phyloP scores from a whole-genome alignment of 352 stramenopile genomes.

The Aphanomyces invadans region DNA sequence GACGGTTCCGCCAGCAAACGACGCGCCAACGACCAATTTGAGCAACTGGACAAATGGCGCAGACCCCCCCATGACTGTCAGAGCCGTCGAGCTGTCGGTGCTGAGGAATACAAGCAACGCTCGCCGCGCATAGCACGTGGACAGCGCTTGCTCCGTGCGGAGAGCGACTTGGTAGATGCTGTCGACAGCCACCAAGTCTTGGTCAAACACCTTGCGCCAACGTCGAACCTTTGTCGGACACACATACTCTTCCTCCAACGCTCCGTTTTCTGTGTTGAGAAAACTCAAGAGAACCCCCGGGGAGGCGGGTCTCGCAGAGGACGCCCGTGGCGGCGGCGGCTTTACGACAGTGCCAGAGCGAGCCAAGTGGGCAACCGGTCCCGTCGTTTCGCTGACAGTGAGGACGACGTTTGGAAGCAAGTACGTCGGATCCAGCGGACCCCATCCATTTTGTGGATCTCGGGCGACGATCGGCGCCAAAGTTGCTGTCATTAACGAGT shows the following conservation, averaged over 20 bases:
- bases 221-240: conserved; percentile 61
- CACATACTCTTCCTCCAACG: conserved; percentile 81
- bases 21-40: conserved; percentile 58
- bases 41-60: conserved; percentile 71
- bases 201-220: conserved; percentile 74
- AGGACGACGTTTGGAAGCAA: conserved; percentile 65
- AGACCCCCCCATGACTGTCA: conserved; percentile 51
- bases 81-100: conserved; percentile 27
- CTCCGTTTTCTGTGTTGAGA: conserved; percentile 77
- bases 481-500: conserved; percentile 68
- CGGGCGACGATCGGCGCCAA: conserved; percentile 68
- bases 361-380: conserved; percentile 56
- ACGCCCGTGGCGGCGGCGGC: no score
- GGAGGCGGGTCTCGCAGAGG: conserved; percentile 37
- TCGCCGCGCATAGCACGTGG: conserved; percentile 71
- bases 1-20: background rate
- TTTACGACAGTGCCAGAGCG: conserved; percentile 57
- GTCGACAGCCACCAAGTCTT: conserved; percentile 47
- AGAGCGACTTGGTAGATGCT: conserved; percentile 74
- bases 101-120: conserved; percentile 39
- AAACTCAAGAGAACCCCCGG: conserved; percentile 74
- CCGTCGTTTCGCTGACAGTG: conserved; percentile 61
- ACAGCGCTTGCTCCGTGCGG: conserved; percentile 70
- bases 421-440: conserved; percentile 63
- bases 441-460: conserved; percentile 40